A percentile compares a stretch with the other conserved stretches of the same genome.
Conservation (phyloP, 2,329 filamentous ascomycete genomes). For the Monosporascus sp. region DNA sequence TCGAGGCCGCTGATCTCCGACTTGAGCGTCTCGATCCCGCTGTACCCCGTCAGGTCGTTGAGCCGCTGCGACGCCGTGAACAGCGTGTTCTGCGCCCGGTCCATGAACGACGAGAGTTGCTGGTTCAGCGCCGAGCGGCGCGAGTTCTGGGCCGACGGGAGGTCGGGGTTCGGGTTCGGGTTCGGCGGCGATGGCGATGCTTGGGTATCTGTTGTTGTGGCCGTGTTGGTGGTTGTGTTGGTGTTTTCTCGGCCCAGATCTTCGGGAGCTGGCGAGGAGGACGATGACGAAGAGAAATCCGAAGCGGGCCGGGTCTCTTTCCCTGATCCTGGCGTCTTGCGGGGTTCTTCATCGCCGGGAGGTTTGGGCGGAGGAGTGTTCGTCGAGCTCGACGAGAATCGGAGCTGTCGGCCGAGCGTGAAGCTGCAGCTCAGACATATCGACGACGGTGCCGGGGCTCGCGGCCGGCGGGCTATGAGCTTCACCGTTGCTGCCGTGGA, state of each 20-base stretch:
- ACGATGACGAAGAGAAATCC: conserved; percentile 1
- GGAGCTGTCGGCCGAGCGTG: conserved; percentile 12
- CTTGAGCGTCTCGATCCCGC: conserved; percentile 82
- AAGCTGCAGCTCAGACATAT: conserved; percentile 25
- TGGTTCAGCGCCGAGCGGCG: conserved; percentile 38
- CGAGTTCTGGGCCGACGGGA: conserved; percentile 42
- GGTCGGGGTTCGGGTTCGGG: conserved; percentile 22
- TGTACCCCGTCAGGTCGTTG: conserved; percentile 93
- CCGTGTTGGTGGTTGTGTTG: neutral
- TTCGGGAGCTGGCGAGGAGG: conserved; percentile 11
- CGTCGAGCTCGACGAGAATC: conserved; percentile 26
- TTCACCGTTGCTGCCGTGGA: conserved; percentile 12
- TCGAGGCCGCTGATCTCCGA: conserved; percentile 67
- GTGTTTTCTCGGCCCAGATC: conserved; percentile 1
- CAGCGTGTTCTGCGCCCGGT: conserved; percentile 78
- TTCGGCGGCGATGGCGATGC: conserved; percentile 4
- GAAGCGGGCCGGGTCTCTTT: neutral
- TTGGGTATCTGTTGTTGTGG: neutral
- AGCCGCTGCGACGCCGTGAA: conserved; percentile 81
- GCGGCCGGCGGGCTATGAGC: conserved; percentile 13
- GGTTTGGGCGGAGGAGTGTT: conserved; percentile 8
- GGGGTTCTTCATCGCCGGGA: conserved; percentile 1
- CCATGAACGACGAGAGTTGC: conserved; percentile 70
- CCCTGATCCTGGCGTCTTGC: neutral
- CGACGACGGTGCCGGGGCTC: conserved; percentile 6